phyloP scores from a whole-genome alignment of 106 monocot species.

The Dendrobium officinale region DNA sequence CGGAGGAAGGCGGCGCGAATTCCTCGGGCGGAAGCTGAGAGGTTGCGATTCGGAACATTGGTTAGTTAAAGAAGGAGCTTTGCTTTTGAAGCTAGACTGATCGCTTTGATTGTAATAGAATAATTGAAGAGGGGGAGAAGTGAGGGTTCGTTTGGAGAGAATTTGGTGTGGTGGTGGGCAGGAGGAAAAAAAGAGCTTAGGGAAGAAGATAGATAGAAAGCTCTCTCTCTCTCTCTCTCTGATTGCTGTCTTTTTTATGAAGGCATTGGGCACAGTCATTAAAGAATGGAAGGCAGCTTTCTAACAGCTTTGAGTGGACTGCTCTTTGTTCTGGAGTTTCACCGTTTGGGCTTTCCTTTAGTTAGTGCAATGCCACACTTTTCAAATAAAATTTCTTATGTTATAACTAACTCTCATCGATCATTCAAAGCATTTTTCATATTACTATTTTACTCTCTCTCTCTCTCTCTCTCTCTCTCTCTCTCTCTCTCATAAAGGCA shows the following conservation, averaged over 20 bases:
- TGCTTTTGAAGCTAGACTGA: not conserved
- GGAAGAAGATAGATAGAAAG: not conserved
- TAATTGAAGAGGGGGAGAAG: not conserved
- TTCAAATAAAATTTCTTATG: too few species aligned
- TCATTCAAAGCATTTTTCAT: too few species aligned
- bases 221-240: conserved; percentile 19
- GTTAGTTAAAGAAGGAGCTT: too few species aligned
- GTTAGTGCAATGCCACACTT: too few species aligned
- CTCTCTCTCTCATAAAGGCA: too few species aligned
- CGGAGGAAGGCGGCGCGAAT: too few species aligned
- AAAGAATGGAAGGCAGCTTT: conserved; percentile 4
- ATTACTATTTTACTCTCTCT: too few species aligned
- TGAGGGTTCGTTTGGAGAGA: not conserved
- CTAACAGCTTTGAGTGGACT: not conserved
- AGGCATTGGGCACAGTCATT: not conserved
- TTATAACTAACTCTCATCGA: too few species aligned
- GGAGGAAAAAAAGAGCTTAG: not conserved
- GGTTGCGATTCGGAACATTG: not conserved
- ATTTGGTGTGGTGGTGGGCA: not conserved
- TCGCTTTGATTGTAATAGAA: not conserved
- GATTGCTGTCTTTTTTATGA: not conserved
- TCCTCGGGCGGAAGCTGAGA: not conserved
- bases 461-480: too few species aligned
- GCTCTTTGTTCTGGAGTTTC: not conserved
- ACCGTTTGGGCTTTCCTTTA: not conserved